These are phyloP conservation scores for Leptographium wingfieldii DNA, from an alignment of 2,329 filamentous ascomycete genomes.

Conservation along the genomic window DNA sequence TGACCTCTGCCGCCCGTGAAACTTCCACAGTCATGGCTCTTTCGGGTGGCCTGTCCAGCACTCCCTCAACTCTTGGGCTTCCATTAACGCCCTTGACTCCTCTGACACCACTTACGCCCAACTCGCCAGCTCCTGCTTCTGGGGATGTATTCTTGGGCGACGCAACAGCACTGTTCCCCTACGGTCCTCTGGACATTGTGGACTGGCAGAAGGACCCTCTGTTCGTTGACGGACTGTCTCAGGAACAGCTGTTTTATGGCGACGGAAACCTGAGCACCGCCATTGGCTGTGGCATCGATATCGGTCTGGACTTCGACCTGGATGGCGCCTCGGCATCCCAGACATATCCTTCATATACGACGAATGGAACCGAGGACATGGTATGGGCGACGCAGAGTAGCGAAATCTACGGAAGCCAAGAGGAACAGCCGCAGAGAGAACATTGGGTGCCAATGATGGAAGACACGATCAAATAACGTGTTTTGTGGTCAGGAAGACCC, in stretches of 20 bases:
- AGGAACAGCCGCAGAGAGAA: neutral
- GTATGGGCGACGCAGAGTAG: neutral
- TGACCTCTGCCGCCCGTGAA: neutral
- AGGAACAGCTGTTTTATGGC: neutral
- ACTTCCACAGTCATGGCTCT: neutral
- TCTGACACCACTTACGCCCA: neutral
- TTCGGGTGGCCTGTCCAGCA: neutral
- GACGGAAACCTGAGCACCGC: neutral
- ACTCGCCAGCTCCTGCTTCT: neutral
- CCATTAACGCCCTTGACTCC: slow-evolving; percentile 1
- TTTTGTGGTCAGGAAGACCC: neutral
- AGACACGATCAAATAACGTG: neutral
- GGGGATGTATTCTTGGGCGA: neutral
- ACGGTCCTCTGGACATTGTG: neutral
- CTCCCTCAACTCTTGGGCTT: neutral
- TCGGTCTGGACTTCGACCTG: neutral
- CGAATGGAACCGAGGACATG: neutral
- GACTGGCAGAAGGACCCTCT: neutral
- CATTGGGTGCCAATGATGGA: neutral
- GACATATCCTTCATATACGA: neutral
- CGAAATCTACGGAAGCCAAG: neutral
- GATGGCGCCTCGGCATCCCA: too few relatives aligned
- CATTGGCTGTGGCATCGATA: neutral
- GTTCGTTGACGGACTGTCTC: neutral
- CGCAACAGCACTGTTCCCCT: neutral